A percentile compares a stretch with the other conserved stretches of the same genome.
Conservation (phyloP, 148 eudicot genomes). For the Camellia lanceoleosa region DNA sequence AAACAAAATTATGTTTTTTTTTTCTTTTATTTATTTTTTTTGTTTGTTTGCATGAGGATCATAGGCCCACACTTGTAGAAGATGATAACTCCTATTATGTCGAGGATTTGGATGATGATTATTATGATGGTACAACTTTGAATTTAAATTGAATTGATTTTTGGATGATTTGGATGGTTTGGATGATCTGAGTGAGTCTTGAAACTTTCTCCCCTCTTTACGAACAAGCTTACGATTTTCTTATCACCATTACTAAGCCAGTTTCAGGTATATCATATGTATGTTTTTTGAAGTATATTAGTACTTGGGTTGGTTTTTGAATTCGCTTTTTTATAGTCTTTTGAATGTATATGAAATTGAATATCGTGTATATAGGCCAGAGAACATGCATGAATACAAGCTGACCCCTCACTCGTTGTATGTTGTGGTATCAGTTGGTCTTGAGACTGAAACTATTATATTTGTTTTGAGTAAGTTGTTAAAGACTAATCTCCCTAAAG, state of each 20-base stretch:
- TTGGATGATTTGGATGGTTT: too few relatives aligned
- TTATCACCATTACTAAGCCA: slow-evolving; percentile 95
- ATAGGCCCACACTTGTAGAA: too few relatives aligned
- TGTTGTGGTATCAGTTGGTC: slow-evolving; percentile 97
- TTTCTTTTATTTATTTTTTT: too few relatives aligned
- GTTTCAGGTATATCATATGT: slow-evolving; percentile 68
- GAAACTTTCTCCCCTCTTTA: slow-evolving; percentile 91
- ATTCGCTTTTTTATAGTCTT: background rate
- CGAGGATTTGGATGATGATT: too few relatives aligned
- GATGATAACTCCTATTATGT: too few relatives aligned
- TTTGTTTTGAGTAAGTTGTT: slow-evolving; percentile 79
- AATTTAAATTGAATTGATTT: too few relatives aligned
- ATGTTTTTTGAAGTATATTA: too few relatives aligned
- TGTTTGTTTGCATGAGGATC: too few relatives aligned
- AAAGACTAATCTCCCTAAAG: slow-evolving; percentile 91
- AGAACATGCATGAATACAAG: slow-evolving; percentile 86
- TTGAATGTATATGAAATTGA: too few relatives aligned
- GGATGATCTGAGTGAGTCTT: too few relatives aligned
- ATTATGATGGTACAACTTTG: too few relatives aligned
- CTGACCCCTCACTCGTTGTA: slow-evolving; percentile 94
- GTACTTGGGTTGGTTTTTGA: background rate
- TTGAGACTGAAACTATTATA: slow-evolving; percentile 88
- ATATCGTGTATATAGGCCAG: slow-evolving; percentile 46
- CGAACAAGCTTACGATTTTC: slow-evolving; percentile 98
- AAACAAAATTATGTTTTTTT: too few relatives aligned